Evolutionary conservation across 2,329 filamentous ascomycete species (phyloP).

Genomic region (Exophiala viscosa): DNA sequence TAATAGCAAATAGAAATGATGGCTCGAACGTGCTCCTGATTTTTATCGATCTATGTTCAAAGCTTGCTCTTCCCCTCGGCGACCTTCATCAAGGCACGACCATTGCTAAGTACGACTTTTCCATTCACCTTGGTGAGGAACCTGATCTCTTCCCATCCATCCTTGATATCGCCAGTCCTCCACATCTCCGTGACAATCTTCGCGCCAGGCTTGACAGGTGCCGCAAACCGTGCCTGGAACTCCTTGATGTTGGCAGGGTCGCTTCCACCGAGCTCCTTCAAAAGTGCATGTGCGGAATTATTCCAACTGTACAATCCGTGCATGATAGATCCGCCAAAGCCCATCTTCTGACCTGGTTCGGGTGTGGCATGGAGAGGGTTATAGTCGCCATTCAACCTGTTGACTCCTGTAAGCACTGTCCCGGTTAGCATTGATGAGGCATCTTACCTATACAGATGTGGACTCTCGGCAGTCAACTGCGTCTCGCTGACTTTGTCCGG

Average conservation of each 20-base stretch:
- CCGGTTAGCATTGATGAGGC: neutral
- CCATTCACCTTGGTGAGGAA: slow-evolving; percentile 77
- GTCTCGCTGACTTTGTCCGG: slow-evolving; percentile 69
- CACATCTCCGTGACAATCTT: slow-evolving; percentile 78
- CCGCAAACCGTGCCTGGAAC: slow-evolving; percentile 84
- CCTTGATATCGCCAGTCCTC: slow-evolving; percentile 65
- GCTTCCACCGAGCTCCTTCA: slow-evolving; percentile 69
- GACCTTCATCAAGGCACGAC: slow-evolving; percentile 71
- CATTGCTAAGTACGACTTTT: slow-evolving; percentile 84
- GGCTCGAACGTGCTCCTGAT: too few species aligned
- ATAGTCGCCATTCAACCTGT: slow-evolving; percentile 83
- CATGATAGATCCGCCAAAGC: slow-evolving; percentile 83
- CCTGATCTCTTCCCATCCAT: slow-evolving; percentile 74
- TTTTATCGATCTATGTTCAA: slow-evolving; percentile 1
- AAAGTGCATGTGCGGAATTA: slow-evolving; percentile 66
- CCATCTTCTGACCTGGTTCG: slow-evolving; percentile 82
- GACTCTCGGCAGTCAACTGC: slow-evolving; percentile 68
- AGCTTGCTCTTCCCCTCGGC: slow-evolving; percentile 61
- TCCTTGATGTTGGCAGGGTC: slow-evolving; percentile 79
- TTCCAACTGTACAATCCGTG: slow-evolving; percentile 91
- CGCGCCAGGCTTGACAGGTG: slow-evolving; percentile 77
- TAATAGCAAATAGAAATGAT: too few species aligned
- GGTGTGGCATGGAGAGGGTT: slow-evolving; percentile 88
- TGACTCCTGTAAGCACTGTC: neutral
- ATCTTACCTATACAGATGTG: slow-evolving; percentile 65